Conservation (phyloP, 768 basidiomycete species). For the Pleurotus tuoliensis region DNA sequence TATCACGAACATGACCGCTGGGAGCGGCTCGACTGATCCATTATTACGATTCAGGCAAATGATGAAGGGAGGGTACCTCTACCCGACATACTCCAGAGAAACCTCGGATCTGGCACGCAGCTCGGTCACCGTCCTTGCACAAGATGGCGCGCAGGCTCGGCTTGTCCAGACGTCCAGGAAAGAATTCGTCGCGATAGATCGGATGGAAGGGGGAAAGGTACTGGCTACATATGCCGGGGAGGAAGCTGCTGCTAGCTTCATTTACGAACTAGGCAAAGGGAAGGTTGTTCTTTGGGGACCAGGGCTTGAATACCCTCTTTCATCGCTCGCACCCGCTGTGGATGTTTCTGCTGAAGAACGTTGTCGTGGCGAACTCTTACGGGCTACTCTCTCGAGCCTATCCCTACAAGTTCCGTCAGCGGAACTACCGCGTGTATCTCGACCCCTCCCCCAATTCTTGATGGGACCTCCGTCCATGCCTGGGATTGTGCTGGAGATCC, state of each 20-base stretch:
- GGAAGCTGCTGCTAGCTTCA: constrained; percentile 27
- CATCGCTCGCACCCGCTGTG: neutral
- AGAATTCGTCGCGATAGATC: neutral
- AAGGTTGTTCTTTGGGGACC: constrained; percentile 51
- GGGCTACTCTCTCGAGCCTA: neutral
- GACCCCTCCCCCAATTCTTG: constrained; percentile 60
- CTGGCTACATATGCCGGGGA: constrained; percentile 26
- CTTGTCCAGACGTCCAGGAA: constrained; percentile 3
- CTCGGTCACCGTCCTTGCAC: constrained; percentile 14
- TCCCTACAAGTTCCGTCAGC: constrained; percentile 30
- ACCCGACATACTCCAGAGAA: constrained; percentile 18
- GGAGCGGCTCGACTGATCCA: constrained; percentile 20
- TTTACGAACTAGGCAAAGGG: constrained; percentile 38
- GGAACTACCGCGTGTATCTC: constrained; percentile 24
- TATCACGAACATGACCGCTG: constrained; percentile 33
- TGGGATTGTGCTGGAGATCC: constrained; percentile 33
- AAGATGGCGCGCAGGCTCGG: constrained; percentile 21
- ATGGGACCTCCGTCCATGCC: constrained; percentile 41
- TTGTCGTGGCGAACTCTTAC: neutral
- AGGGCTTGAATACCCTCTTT: constrained; percentile 54
- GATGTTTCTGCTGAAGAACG: neutral
- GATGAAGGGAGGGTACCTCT: constrained; percentile 26
- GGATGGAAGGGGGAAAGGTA: constrained; percentile 14
- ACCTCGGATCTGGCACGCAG: constrained; percentile 11
- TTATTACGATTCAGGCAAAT: constrained; percentile 34